These are phyloP conservation scores for Cladosporium sp. DNA, from an alignment of 2,329 filamentous ascomycete genomes.

Conservation along the genomic window DNA sequence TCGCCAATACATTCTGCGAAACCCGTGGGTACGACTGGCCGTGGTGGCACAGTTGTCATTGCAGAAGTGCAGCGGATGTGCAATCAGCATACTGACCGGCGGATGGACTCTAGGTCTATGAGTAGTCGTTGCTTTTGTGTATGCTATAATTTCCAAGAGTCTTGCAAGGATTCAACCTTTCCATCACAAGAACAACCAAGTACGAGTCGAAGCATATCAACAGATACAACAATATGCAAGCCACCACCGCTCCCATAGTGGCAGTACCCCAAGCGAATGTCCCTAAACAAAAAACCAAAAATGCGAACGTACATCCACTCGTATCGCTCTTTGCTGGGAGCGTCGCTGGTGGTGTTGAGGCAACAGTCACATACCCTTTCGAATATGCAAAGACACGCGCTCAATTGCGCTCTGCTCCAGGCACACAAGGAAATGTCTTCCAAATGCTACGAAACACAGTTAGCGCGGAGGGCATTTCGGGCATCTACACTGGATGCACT, in stretches of 20 bases:
- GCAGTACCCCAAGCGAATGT: background rate
- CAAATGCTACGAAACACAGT: conserved; percentile 30
- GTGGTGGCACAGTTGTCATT: background rate
- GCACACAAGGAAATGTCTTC: conserved; percentile 31
- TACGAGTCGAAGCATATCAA: background rate
- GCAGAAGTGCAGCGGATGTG: background rate
- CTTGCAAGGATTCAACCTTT: background rate
- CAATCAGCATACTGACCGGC: background rate
- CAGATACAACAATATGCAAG: conserved; percentile 9
- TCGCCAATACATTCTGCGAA: background rate
- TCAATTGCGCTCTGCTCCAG: conserved; percentile 30
- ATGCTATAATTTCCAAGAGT: background rate
- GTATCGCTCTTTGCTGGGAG: conserved; percentile 56
- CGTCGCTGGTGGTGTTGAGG: conserved; percentile 57
- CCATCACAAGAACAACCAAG: background rate
- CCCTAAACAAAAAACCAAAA: background rate
- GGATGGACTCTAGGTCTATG: background rate
- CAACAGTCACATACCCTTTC: conserved; percentile 49
- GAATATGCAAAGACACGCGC: conserved; percentile 41
- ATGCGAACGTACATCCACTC: conserved; percentile 26
- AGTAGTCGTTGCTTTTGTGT: background rate
- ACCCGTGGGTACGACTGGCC: background rate
- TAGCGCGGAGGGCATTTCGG: conserved; percentile 32
- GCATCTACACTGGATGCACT: conserved; percentile 39
- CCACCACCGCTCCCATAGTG: conserved; percentile 2